Percentiles rank a stretch among this genome's conserved stretches.
These are phyloP conservation scores for Trichaptum fuscoviolaceum DNA, from an alignment of 768 basidiomycete genomes.

Conservation along the genomic window DNA sequence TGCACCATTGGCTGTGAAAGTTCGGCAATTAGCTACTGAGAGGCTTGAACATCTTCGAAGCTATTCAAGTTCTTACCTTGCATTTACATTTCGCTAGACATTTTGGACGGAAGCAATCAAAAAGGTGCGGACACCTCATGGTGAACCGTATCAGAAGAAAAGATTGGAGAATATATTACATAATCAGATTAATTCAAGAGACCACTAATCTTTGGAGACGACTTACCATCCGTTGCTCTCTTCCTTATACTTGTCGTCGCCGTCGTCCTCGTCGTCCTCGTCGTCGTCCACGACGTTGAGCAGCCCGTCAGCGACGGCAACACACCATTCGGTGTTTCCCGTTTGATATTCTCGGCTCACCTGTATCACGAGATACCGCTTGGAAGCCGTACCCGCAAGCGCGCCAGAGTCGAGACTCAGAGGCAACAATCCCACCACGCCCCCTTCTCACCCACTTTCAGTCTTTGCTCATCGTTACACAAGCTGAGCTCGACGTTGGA, in stretches of 20 bases:
- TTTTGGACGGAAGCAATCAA: neutral
- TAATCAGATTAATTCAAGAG: neutral
- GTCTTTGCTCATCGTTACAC: neutral
- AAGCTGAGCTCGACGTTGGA: neutral
- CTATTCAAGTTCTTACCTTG: neutral
- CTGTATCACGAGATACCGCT: constrained; percentile 1
- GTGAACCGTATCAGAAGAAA: neutral
- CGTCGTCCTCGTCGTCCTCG: neutral
- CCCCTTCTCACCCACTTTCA: neutral
- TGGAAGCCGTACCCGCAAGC: neutral
- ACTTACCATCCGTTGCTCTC: neutral
- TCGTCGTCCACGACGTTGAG: neutral
- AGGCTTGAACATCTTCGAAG: neutral
- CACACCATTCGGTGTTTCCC: neutral
- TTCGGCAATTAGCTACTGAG: neutral
- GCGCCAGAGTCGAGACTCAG: constrained; percentile 1
- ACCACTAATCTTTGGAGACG: neutral
- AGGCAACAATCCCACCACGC: neutral
- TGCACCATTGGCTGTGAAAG: no score
- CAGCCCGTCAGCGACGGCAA: neutral
- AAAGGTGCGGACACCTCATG: neutral
- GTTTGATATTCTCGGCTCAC: neutral
- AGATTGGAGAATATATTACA: neutral
- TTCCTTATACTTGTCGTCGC: neutral
- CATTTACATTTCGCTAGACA: neutral